These are phyloP conservation scores for Pichia occidentalis DNA, from an alignment of 805 yeast species.

Conservation along the genomic window DNA sequence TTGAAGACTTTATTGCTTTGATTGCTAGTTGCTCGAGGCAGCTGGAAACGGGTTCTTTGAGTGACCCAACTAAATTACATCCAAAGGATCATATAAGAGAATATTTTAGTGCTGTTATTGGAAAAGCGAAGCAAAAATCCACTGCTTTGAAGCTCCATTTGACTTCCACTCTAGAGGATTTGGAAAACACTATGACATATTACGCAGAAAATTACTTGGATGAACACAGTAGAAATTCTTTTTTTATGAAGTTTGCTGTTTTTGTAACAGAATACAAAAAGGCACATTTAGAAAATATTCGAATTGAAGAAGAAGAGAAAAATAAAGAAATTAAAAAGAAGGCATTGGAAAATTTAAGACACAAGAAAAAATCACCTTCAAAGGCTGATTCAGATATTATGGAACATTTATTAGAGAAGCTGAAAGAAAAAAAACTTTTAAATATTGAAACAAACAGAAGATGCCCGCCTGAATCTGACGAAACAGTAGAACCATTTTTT, in stretches of 20 bases:
- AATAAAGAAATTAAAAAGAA: slow-evolving; percentile 59
- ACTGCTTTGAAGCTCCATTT: slow-evolving; percentile 42
- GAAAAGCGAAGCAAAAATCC: slow-evolving; percentile 38
- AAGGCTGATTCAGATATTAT: slow-evolving; percentile 14
- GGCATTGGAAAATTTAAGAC: slow-evolving; percentile 35
- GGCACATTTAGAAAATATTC: slow-evolving; percentile 59
- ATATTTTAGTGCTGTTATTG: slow-evolving; percentile 38
- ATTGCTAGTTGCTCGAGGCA: slow-evolving; percentile 48
- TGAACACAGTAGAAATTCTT: slow-evolving; percentile 48
- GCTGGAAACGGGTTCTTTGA: slow-evolving; percentile 55
- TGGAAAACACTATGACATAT: slow-evolving; percentile 55
- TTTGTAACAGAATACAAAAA: slow-evolving; percentile 57
- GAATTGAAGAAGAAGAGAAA: slow-evolving; percentile 61
- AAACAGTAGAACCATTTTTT: too few relatives aligned
- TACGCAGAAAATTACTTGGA: slow-evolving; percentile 64
- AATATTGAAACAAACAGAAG: background rate
- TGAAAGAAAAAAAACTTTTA: slow-evolving; percentile 17
- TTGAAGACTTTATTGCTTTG: slow-evolving; percentile 45
- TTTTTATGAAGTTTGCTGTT: slow-evolving; percentile 54
- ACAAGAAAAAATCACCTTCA: slow-evolving; percentile 3
- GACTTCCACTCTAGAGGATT: slow-evolving; percentile 41
- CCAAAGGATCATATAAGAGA: slow-evolving; percentile 57
- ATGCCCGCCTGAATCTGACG: too few relatives aligned
- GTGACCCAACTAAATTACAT: slow-evolving; percentile 56
- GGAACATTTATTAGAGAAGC: slow-evolving; percentile 20